These are phyloP conservation scores for Claviceps digitariae DNA, from an alignment of 2,329 filamentous ascomycete genomes.

Conservation along the genomic window DNA sequence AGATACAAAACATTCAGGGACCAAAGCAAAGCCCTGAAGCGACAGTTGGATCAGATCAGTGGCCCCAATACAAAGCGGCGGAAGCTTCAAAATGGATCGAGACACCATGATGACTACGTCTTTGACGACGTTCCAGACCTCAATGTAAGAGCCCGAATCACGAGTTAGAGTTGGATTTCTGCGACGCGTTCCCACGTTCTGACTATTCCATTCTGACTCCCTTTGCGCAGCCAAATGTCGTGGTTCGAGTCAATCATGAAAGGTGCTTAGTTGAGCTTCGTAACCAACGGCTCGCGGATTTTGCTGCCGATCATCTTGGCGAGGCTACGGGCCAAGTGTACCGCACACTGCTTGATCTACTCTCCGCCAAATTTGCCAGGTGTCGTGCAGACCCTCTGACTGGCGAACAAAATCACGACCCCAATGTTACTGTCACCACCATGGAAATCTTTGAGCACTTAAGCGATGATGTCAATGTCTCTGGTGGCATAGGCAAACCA, in stretches of 20 bases:
- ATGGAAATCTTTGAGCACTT: conserved; percentile 43
- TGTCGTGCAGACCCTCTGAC: conserved; percentile 46
- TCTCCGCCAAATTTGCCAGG: conserved; percentile 55
- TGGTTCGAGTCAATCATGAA: conserved; percentile 71
- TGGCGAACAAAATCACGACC: conserved; percentile 17
- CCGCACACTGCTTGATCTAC: conserved; percentile 51
- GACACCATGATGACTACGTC: conserved; percentile 12
- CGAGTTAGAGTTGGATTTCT: not conserved
- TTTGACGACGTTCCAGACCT: conserved; percentile 31
- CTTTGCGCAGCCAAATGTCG: conserved; percentile 47
- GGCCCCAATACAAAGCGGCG: conserved; percentile 34
- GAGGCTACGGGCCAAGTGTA: conserved; percentile 68
- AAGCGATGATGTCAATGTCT: conserved; percentile 37
- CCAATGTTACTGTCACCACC: conserved; percentile 32
- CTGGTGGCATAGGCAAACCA: conserved; percentile 43
- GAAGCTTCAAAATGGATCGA: conserved; percentile 36
- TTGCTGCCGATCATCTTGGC: conserved; percentile 58
- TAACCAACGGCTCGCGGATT: conserved; percentile 61
- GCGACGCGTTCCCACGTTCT: not conserved
- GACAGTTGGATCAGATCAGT: conserved; percentile 32
- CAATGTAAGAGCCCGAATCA: conserved; percentile 31
- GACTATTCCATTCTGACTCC: not conserved
- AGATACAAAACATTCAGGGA: conserved; percentile 40
- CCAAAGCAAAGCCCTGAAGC: conserved; percentile 37
- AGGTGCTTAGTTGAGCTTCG: conserved; percentile 74